Evolutionary conservation across 1,139 yeast genomes (phyloP), one percentile per base, ranked within the genome.

Genomic region (Hansenula sp.): DNA sequence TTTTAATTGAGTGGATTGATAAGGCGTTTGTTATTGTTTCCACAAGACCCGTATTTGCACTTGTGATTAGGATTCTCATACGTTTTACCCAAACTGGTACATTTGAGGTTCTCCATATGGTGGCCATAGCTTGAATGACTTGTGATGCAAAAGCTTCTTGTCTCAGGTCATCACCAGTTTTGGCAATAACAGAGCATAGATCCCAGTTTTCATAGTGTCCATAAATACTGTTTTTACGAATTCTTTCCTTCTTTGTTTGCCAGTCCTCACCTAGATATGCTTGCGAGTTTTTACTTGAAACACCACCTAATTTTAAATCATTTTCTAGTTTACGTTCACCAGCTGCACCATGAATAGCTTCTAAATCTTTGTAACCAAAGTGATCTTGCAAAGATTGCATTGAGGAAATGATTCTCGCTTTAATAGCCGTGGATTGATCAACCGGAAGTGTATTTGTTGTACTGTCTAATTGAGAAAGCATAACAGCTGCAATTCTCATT

Each of bases 71-170:
- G 47, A 93, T 93, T 53, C 87, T 82, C 98, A 93, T 93, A 49
- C 82, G 75, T 55, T 91, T 91, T 1, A 93, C 94, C 98, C 99
- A 93, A 5, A 82, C 87, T 15, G 76, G 80, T 6, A 84, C 79
- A 2, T 72, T 70, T 25, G 78, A 76, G 30, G 71, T 75, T 41
- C 79, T 77, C 98, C 98, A 93, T 39, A 89, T 81, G 44, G 78
- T 80, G 0, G 95, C 84, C 65, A 91, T 87, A 37, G 96, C 83
- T 45, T 86, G 82, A 40, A 93, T 91, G 33, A 93, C 64, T 60
- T 93, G 99, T 53, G 97, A 90, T 0, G 99, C 99, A 71, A 93
- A 90, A 0, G 99, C 97, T 61, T 93, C 99, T 61, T 93, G 99
- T 18, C 96, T 87, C 42, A 93, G 65, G 63, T 93, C 99, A 57